Percentiles rank a stretch among this genome's conserved stretches.
These are phyloP conservation scores for Candida patagonica DNA, from an alignment of 805 yeast genomes.

Conservation along the genomic window DNA sequence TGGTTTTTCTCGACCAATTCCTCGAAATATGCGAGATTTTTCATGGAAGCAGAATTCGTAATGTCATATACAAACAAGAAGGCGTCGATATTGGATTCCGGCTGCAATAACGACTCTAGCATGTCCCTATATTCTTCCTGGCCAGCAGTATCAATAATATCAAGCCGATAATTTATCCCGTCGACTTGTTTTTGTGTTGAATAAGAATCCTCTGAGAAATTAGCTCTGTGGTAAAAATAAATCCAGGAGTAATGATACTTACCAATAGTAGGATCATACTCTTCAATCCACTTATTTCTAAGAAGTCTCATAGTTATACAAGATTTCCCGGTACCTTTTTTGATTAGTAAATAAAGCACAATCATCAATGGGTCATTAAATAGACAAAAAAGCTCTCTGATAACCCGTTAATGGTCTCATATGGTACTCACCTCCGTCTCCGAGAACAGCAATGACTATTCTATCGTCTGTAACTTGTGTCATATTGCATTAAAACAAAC, in stretches of 20 bases:
- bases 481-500: not conserved
- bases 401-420: not conserved
- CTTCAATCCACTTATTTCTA: conserved; percentile 29
- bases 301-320: conserved; percentile 28
- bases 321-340: conserved; percentile 20
- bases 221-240: no score
- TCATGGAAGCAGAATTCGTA: conserved; percentile 23
- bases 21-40: conserved; percentile 26
- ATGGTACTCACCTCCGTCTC: conserved; percentile 25
- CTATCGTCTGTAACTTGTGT: conserved; percentile 28
- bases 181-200: conserved; percentile 27
- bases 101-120: conserved; percentile 31
- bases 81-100: conserved; percentile 25
- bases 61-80: conserved; percentile 28
- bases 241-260: no score
- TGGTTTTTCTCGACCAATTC: conserved; percentile 49
- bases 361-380: not conserved
- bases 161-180: conserved; percentile 42
- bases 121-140: conserved; percentile 69
- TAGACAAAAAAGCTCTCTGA: not conserved
- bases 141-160: conserved; percentile 69
- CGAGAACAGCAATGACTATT: conserved; percentile 25
- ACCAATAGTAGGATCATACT: conserved; percentile 29
- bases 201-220: conserved; percentile 21
- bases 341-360: not conserved